phyloP scores from a whole-genome alignment of 2,329 filamentous ascomycete genomes.

The Colletotrichum neosansevieriae region DNA sequence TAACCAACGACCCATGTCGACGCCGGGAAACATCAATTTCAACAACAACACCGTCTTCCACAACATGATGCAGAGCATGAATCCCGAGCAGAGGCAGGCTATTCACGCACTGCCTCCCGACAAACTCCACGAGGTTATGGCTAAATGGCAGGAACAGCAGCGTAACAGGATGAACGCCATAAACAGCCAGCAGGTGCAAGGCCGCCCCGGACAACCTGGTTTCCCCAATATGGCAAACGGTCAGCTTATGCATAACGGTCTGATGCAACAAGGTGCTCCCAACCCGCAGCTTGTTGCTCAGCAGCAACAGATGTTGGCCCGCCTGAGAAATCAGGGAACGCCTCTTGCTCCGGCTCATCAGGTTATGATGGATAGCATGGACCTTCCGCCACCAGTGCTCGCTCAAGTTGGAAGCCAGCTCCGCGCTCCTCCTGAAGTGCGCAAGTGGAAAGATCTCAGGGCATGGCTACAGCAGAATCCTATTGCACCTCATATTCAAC shows the following conservation, averaged over 20 bases:
- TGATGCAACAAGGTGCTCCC: constrained; percentile 48
- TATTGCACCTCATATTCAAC: constrained; percentile 48
- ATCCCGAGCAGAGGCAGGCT: constrained; percentile 58
- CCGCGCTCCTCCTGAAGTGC: constrained; percentile 53
- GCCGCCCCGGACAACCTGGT: constrained; percentile 49
- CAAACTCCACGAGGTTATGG: constrained; percentile 64
- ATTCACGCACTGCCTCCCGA: constrained; percentile 60
- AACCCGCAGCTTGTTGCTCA: constrained; percentile 44
- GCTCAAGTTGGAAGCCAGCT: constrained; percentile 48
- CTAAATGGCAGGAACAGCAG: constrained; percentile 59
- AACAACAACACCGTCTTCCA: constrained; percentile 56
- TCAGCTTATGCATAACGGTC: constrained; percentile 44
- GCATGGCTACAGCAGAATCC: constrained; percentile 55
- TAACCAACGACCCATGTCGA: constrained; percentile 57
- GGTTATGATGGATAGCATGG: constrained; percentile 61
- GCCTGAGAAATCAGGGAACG: constrained; percentile 43
- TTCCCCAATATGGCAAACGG: constrained; percentile 47
- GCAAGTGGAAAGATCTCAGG: constrained; percentile 63
- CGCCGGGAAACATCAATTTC: constrained; percentile 47
- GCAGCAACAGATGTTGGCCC: constrained; percentile 45
- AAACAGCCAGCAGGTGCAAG: constrained; percentile 47
- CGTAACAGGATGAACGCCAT: constrained; percentile 51
- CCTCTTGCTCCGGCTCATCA: constrained; percentile 49
- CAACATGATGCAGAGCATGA: constrained; percentile 59
- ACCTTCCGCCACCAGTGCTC: constrained; percentile 55